phyloP scores from a whole-genome alignment of 805 yeast genomes.

The Candida pini region DNA sequence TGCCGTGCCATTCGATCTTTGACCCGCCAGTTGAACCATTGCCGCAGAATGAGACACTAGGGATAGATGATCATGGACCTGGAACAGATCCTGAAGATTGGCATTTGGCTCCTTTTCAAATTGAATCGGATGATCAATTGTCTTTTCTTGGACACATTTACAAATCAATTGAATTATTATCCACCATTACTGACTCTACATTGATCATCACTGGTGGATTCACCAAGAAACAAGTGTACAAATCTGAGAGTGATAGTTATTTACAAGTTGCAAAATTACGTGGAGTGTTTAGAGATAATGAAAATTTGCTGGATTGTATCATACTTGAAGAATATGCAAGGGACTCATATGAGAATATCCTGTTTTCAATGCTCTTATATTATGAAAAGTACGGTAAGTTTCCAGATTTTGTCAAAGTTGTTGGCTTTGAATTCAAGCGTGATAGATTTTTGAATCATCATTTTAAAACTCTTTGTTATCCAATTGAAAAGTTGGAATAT shows the following conservation, averaged over 20 bases:
- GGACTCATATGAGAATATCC: slow-evolving; percentile 74
- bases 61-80: no score
- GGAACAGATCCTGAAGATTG: slow-evolving; percentile 54
- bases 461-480: slow-evolving; percentile 43
- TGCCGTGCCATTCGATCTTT: slow-evolving; percentile 3
- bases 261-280: slow-evolving; percentile 37
- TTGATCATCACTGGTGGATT: slow-evolving; percentile 52
- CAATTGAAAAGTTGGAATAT: slow-evolving; percentile 35
- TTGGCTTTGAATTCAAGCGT: slow-evolving; percentile 73
- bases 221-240: slow-evolving; percentile 51
- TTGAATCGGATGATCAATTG: slow-evolving; percentile 62
- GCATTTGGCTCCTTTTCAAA: slow-evolving; percentile 63
- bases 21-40: background rate
- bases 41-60: slow-evolving; percentile 7
- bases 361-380: slow-evolving; percentile 54
- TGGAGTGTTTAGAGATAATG: slow-evolving; percentile 13
- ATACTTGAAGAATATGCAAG: slow-evolving; percentile 66
- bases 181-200: slow-evolving; percentile 15
- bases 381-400: slow-evolving; percentile 38
- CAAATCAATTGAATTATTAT: slow-evolving; percentile 34
- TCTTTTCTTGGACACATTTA: slow-evolving; percentile 59
- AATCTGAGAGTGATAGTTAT: slow-evolving; percentile 55
- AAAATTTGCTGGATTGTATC: slow-evolving; percentile 23
- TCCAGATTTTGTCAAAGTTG: slow-evolving; percentile 50
- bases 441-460: slow-evolving; percentile 53